These are phyloP conservation scores for Botrytis medusae DNA, from an alignment of 2,329 filamentous ascomycete genomes.

Conservation along the genomic window DNA sequence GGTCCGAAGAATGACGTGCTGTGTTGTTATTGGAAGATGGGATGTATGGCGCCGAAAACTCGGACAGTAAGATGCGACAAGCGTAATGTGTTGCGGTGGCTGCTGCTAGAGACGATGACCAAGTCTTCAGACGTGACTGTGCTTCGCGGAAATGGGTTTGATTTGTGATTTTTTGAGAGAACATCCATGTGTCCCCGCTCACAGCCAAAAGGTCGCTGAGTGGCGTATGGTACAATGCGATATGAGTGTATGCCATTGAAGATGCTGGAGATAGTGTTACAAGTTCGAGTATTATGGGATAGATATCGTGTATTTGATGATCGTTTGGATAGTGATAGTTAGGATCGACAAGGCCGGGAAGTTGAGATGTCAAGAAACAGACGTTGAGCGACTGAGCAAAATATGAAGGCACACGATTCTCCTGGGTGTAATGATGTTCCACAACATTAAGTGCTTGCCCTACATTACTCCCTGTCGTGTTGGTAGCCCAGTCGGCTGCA, in stretches of 20 bases:
- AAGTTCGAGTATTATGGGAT: slow-evolving; percentile 27
- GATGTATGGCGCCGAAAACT: slow-evolving; percentile 43
- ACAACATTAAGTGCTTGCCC: slow-evolving; percentile 26
- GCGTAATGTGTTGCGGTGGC: slow-evolving; percentile 51
- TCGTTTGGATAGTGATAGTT: slow-evolving; percentile 38
- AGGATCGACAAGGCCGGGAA: slow-evolving; percentile 33
- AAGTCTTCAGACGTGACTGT: slow-evolving; percentile 48
- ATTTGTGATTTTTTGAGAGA: slow-evolving; percentile 53
- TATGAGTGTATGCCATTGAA: slow-evolving; percentile 52
- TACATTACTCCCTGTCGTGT: slow-evolving; percentile 18
- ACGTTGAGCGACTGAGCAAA: slow-evolving; percentile 35
- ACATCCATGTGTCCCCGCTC: slow-evolving; percentile 58
- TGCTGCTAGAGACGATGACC: slow-evolving; percentile 48
- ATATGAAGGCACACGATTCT: slow-evolving; percentile 21
- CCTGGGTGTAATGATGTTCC: slow-evolving; percentile 24
- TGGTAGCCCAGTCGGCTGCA: slow-evolving; percentile 48
- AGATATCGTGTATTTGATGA: slow-evolving; percentile 17
- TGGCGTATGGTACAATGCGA: slow-evolving; percentile 59
- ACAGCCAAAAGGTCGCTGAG: slow-evolving; percentile 58
- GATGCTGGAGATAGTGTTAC: slow-evolving; percentile 47
- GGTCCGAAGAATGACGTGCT: slow-evolving; percentile 24
- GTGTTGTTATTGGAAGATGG: background rate
- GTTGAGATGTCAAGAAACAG: slow-evolving; percentile 31
- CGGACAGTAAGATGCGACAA: slow-evolving; percentile 49
- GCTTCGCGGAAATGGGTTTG: slow-evolving; percentile 48